Evolutionary conservation across 1,284 basidiomycete species (phyloP).

Genomic region (Ceraceosorus guamensis): DNA sequence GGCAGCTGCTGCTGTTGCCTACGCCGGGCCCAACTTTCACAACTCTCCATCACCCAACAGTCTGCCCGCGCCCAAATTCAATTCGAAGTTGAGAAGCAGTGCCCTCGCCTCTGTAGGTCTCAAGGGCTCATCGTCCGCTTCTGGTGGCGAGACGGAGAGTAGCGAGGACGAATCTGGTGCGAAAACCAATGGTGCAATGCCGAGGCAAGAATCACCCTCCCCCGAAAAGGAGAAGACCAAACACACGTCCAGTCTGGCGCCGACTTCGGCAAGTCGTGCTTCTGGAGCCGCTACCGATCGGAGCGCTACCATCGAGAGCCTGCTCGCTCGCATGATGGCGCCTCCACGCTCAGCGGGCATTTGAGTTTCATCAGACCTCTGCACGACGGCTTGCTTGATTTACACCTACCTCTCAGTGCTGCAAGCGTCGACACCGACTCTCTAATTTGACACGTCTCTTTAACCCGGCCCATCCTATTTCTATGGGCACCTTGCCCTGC

Average conservation of each 20-base stretch:
- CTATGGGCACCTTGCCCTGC: too few relatives aligned
- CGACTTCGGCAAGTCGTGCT: not conserved
- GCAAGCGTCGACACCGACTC: too few relatives aligned
- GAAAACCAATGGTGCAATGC: not conserved
- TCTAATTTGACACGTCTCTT: too few relatives aligned
- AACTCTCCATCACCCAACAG: conserved; percentile 40
- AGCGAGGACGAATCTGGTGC: not conserved
- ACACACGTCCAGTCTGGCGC: not conserved
- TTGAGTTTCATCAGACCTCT: too few relatives aligned
- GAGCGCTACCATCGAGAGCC: not conserved
- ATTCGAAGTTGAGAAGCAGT: not conserved
- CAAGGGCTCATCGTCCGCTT: not conserved
- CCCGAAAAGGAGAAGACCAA: not conserved
- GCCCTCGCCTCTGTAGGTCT: not conserved
- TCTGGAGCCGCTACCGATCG: not conserved
- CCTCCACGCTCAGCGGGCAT: not conserved
- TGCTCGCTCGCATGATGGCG: not conserved
- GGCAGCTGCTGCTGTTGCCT: conserved; percentile 14
- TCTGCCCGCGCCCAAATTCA: conserved; percentile 35
- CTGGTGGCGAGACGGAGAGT: not conserved
- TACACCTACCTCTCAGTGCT: too few relatives aligned
- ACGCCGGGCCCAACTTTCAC: conserved; percentile 42
- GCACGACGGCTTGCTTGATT: too few relatives aligned
- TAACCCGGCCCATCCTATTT: too few relatives aligned
- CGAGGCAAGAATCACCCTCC: too few relatives aligned